phyloP scores from a whole-genome alignment of 805 yeast genomes.

The Pichia insulana region DNA sequence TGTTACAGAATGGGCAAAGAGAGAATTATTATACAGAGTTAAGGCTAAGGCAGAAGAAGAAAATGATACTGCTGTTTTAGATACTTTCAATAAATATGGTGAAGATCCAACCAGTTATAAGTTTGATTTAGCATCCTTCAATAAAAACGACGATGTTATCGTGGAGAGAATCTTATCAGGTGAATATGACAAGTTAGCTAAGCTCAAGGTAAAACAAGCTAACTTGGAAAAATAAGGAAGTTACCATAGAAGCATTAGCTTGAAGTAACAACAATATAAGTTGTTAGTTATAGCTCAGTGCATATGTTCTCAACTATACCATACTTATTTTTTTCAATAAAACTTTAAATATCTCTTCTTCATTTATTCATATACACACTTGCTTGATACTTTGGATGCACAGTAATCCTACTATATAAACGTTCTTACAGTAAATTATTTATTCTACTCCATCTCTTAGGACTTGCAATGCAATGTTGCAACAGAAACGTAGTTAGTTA shows the following conservation, averaged over 20 bases:
- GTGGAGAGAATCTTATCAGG: conserved; percentile 77
- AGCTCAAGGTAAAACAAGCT: conserved; percentile 40
- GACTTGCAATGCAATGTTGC: too few relatives aligned
- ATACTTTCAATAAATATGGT: conserved; percentile 29
- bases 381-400: too few relatives aligned
- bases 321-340: background rate
- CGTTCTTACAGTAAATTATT: background rate
- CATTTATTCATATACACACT: too few relatives aligned
- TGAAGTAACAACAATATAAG: too few relatives aligned
- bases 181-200: conserved; percentile 67
- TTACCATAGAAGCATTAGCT: too few relatives aligned
- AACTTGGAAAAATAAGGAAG: conserved; percentile 5
- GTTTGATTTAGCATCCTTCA: conserved; percentile 46
- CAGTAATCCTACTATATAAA: background rate
- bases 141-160: conserved; percentile 65
- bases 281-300: too few relatives aligned
- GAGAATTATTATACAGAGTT: conserved; percentile 70
- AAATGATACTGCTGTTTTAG: conserved; percentile 45
- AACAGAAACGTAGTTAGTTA: too few relatives aligned
- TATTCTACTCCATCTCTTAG: too few relatives aligned
- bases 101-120: conserved; percentile 33
- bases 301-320: too few relatives aligned
- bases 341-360: too few relatives aligned
- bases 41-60: conserved; percentile 56
- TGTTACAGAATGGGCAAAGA: conserved; percentile 70